phyloP scores from a whole-genome alignment of 108 stramenopile genomes.

The Cylindrotheca fusiformis region DNA sequence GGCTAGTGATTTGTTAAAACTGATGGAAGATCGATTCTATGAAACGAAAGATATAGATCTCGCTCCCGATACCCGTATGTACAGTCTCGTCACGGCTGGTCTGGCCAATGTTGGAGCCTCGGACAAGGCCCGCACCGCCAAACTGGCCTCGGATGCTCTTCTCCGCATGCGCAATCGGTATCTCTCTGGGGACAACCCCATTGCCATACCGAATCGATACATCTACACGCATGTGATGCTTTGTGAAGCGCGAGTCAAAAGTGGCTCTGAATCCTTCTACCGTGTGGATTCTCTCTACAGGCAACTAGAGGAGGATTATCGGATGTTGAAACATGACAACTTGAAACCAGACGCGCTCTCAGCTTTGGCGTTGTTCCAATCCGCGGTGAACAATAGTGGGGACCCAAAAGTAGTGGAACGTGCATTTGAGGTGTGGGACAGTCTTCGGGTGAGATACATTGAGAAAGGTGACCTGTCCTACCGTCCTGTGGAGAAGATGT shows the following conservation, averaged over 20 bases:
- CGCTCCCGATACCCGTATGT: conserved; percentile 15
- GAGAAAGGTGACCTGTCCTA: conserved; percentile 13
- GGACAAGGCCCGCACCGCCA: background rate
- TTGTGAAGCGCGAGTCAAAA: conserved; percentile 3
- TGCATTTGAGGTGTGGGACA: conserved; percentile 7
- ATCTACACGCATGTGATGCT: conserved; percentile 18
- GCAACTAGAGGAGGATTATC: conserved; percentile 17
- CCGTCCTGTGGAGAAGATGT: conserved; percentile 7
- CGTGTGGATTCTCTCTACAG: conserved; percentile 5
- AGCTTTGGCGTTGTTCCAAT: background rate
- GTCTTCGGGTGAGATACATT: conserved; percentile 3
- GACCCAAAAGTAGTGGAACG: background rate
- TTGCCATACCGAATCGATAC: conserved; percentile 8
- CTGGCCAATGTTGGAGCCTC: background rate
- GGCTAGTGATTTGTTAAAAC: conserved; percentile 11
- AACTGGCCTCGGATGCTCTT: background rate
- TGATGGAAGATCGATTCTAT: conserved; percentile 22
- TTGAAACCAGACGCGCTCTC: conserved; percentile 11
- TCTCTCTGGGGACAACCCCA: conserved; percentile 2
- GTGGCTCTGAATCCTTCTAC: background rate
- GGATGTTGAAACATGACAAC: background rate
- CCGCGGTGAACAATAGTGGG: conserved; percentile 3
- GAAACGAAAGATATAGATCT: background rate
- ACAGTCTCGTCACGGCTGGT: background rate
- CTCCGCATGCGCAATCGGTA: background rate